Base-by-base conservation (phyloP, 2,329 filamentous ascomycete genomes). In the Ophiostoma pallidulum region DNA sequence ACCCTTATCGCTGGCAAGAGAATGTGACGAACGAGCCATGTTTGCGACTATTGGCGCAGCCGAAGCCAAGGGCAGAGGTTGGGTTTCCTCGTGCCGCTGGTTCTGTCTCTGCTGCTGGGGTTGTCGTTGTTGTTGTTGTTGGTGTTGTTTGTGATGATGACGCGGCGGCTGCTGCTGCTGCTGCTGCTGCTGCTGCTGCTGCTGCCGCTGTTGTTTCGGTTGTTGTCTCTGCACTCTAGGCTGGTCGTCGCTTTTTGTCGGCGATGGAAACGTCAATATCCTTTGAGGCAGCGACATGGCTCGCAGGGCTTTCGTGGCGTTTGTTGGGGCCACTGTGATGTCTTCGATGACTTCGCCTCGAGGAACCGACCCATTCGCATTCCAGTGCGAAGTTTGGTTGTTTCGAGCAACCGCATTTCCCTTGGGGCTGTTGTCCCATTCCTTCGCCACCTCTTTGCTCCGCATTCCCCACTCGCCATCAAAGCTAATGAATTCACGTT, bases 401-500 rank as follows among this genome's bases (percentile, higher is more conserved):
- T 73, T 78, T 54, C 69, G 71, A 24, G 77, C 69, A 16, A 65
- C 71, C 36, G 77, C 74, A 67, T 74, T 71, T 63, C 73, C 71
- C 56, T 69, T 65, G 33, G 74, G 61, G 60, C 73, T 73, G 51
- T 70, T 63, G 54, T 79, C 73, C 72, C 74, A 77, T 64, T 77
- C 73, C 59, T 69, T 64, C 53, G 72, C 72, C 28, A 71, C 69
- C 53, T 47, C 47, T 5, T 76, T 70, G 54, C 60, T 67, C 26
- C 62, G 60, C 28, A 67, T 66, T 43, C 61, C 66, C 76, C 76
- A 82, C 59, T 76, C 73, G 36, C 76, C 77, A 57, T 83, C 78
- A 60, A 78, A 79, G 47, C 67, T 67, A 51, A 67, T 64, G 55
- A 77, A 77, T 41, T 75, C 72, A 51, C 67, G 64, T 53, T 64